These are phyloP conservation scores for Diaporthe citrichinensis DNA, from an alignment of 2,329 filamentous ascomycete genomes.

Conservation along the genomic window DNA sequence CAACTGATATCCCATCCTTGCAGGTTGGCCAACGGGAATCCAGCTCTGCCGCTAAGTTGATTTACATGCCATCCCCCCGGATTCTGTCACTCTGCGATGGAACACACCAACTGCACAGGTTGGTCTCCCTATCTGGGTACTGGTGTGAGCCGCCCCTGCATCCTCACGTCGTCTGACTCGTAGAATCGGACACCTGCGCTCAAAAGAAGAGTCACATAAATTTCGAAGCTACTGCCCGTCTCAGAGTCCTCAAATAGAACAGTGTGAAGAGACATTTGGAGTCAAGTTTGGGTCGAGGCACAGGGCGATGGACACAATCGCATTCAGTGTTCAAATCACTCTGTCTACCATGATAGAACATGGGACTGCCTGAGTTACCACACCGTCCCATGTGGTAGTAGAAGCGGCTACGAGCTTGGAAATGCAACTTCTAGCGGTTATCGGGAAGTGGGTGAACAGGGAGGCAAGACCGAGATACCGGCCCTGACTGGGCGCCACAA, in stretches of 20 bases:
- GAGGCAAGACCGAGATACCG: neutral
- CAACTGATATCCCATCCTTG: neutral
- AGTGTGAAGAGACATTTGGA: neutral
- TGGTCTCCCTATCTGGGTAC: neutral
- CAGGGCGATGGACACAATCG: neutral
- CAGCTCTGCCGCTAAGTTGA: neutral
- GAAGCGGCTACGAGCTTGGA: neutral
- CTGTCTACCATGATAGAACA: neutral
- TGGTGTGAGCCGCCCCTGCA: neutral
- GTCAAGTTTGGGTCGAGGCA: neutral
- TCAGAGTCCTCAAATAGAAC: no score
- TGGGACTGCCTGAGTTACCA: neutral
- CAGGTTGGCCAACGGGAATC: neutral
- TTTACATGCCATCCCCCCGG: neutral
- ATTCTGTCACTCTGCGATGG: constrained; percentile 21
- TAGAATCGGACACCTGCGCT: neutral
- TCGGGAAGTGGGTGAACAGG: neutral
- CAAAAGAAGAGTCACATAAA: neutral
- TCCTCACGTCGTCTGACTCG: neutral
- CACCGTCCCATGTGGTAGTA: neutral
- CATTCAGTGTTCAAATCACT: neutral
- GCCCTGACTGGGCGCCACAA: neutral
- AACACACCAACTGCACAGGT: neutral
- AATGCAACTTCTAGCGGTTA: neutral
- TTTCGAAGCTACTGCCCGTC: neutral